phyloP scores from a whole-genome alignment of 1,284 basidiomycete species.

The Tremellales sp. region DNA sequence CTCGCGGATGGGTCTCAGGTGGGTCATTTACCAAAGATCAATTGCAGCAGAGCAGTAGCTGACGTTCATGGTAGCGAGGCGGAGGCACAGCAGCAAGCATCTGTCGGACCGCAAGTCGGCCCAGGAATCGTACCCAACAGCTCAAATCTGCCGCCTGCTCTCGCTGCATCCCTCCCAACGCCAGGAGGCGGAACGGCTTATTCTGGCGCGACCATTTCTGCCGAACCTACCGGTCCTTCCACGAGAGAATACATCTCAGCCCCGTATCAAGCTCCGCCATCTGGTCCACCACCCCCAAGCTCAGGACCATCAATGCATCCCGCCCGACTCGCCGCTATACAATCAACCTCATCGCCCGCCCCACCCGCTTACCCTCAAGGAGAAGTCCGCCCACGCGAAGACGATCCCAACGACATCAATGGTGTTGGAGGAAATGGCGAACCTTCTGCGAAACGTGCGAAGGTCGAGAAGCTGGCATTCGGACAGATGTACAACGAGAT shows the following conservation, averaged over 20 bases:
- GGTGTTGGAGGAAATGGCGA: slow-evolving; percentile 45
- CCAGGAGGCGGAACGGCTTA: slow-evolving; percentile 40
- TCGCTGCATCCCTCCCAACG: slow-evolving; percentile 42
- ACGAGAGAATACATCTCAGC: slow-evolving; percentile 29
- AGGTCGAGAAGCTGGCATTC: slow-evolving; percentile 72
- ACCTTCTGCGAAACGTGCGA: slow-evolving; percentile 64
- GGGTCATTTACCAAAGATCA: no score
- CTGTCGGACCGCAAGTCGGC: slow-evolving; percentile 14
- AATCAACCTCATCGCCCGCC: slow-evolving; percentile 8
- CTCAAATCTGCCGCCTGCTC: slow-evolving; percentile 20
- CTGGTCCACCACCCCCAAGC: slow-evolving; percentile 47
- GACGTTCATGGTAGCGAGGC: slow-evolving; percentile 1
- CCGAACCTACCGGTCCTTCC: slow-evolving; percentile 40
- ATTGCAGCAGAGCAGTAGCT: neutral
- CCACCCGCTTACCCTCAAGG: slow-evolving; percentile 42
- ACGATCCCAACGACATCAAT: slow-evolving; percentile 58
- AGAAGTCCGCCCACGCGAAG: slow-evolving; percentile 42
- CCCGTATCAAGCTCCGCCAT: slow-evolving; percentile 52
- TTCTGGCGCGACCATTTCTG: slow-evolving; percentile 44
- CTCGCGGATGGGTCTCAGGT: slow-evolving; percentile 57
- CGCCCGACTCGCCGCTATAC: slow-evolving; percentile 22
- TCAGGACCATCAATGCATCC: slow-evolving; percentile 24
- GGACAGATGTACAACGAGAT: slow-evolving; percentile 63
- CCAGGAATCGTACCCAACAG: slow-evolving; percentile 8
- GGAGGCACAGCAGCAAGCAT: slow-evolving; percentile 4